These are phyloP conservation scores for Annulohypoxylon bovei DNA, from an alignment of 495 filamentous ascomycete species.

Conservation along the genomic window DNA sequence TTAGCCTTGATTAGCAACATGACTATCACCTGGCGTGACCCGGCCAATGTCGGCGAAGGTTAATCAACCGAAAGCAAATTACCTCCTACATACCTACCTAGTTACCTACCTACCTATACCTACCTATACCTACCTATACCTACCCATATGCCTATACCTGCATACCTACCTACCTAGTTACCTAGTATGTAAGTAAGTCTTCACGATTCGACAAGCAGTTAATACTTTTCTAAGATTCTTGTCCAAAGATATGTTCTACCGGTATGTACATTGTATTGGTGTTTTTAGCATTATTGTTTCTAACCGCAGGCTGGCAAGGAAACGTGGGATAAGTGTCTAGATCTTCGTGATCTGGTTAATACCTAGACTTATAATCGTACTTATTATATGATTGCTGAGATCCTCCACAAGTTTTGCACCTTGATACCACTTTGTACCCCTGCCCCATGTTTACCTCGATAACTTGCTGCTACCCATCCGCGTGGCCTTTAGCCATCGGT, in stretches of 20 bases:
- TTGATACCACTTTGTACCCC: conserved; percentile 32
- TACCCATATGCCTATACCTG: background rate
- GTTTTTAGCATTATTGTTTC: background rate
- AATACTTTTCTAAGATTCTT: background rate
- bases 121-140: background rate
- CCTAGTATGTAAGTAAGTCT: background rate
- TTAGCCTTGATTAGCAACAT: conserved; percentile 17
- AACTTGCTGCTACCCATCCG: conserved; percentile 37
- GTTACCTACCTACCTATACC: background rate
- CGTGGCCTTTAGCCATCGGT: conserved; percentile 31
- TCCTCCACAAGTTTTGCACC: conserved; percentile 33
- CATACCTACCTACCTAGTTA: background rate
- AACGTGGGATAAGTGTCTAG: conserved; percentile 17
- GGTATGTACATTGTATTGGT: background rate
- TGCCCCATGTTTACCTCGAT: conserved; percentile 31
- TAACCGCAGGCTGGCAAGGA: background rate
- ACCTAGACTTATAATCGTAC: conserved; percentile 24
- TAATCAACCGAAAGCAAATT: background rate
- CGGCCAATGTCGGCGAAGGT: background rate
- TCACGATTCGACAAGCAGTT: background rate
- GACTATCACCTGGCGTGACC: conserved; percentile 1
- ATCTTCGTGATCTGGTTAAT: conserved; percentile 41
- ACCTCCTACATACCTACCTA: background rate
- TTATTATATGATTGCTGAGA: conserved; percentile 40
- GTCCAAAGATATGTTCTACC: background rate